phyloP scores from a whole-genome alignment of 768 basidiomycete species.

The Macrolepiota albuminosa region DNA sequence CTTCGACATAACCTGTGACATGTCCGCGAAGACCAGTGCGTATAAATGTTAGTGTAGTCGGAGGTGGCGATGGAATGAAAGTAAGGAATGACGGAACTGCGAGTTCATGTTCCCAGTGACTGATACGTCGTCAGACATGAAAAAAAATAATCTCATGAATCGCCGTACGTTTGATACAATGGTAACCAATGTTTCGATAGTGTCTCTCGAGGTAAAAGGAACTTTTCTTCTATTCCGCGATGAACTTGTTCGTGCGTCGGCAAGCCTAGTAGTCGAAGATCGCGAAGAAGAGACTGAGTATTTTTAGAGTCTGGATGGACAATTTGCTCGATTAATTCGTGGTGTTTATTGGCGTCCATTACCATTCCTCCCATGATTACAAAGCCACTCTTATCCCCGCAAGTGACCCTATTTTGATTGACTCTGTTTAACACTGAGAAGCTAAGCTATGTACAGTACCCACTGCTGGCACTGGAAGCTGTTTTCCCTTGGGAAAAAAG shows the following conservation, averaged over 20 bases:
- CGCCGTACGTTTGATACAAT: constrained; percentile 76
- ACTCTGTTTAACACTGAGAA: too few relatives aligned
- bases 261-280: constrained; percentile 51
- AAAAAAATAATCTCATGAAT: constrained; percentile 1
- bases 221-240: constrained; percentile 66
- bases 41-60: constrained; percentile 69
- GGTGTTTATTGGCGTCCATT: constrained; percentile 30
- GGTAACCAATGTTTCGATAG: constrained; percentile 73
- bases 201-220: constrained; percentile 63
- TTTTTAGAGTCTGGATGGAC: constrained; percentile 37
- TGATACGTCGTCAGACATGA: constrained; percentile 25
- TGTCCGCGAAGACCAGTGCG: constrained; percentile 76
- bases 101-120: constrained; percentile 67
- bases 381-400: constrained; percentile 10
- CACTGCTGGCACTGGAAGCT: too few relatives aligned
- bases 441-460: too few relatives aligned
- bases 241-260: constrained; percentile 60
- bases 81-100: constrained; percentile 60
- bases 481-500: too few relatives aligned
- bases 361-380: background rate
- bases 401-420: constrained; percentile 1
- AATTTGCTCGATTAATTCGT: constrained; percentile 41
- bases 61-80: constrained; percentile 64
- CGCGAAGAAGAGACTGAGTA: constrained; percentile 40
- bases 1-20: constrained; percentile 81